Evolutionary conservation across 225 moss, liverwort and hornwort species (phyloP), one percentile per base, ranked within the genome.

Genomic region (Lunularia cruciata): DNA sequence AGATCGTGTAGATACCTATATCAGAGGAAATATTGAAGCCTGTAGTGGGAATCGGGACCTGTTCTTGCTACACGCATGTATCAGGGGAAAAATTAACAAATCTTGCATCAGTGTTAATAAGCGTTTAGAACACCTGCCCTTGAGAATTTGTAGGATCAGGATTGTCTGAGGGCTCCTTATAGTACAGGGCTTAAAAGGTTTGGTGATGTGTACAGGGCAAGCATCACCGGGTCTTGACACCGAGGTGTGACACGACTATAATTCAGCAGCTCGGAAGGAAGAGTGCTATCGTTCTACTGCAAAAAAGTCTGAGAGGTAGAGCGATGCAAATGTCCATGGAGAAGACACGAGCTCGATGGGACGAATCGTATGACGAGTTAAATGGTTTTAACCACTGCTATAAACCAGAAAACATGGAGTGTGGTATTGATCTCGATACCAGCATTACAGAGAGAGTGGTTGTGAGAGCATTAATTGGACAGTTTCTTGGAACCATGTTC

Each of bases 161-260:
- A 28, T 6, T 26, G 26, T 1, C 26, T 54, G 2, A 57, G 22
- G 55, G 2, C 14, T 12, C 7, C 25, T 26, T 55, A 5, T 14
- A 3, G 28, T 36, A 60, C 59, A 60, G 19, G 40, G 13, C 5
- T 8, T 37, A 10, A 35, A 20, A 45, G 0, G 19, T 64, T 13
- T 18, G 6, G 45, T 20, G 40, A 27, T 64, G 15, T 39, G 15
- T 39, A 53, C 22, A 83, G 83, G 76, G 80, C 7, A 84, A 77
- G 13, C 84, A 80, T 65, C 80, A 80, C 30, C 60, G 84, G n/a
- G 56, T 84, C 3, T 72, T 84, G 66, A 84, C 84, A 20, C 84
- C 84, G 25, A 51, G 84, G 47, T 77, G 79, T 8, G 84, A 84
- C 42, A 57, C 80, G 2, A 80, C 77, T 8, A 77, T 84, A 3